Conservation (phyloP, 805 yeast genomes). For the Cephaloascus albidus region DNA sequence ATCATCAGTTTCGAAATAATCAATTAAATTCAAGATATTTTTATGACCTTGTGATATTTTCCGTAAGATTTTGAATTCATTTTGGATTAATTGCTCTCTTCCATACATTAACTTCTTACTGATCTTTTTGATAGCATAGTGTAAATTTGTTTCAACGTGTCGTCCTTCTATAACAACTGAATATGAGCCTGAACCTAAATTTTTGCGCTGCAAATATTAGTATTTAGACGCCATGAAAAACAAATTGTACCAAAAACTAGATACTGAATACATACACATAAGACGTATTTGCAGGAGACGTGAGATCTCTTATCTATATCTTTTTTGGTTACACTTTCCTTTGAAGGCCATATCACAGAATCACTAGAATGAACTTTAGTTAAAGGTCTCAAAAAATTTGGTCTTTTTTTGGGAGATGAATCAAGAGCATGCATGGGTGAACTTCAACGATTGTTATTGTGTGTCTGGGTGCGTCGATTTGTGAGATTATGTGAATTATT, state of each 20-base stretch:
- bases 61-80: slow-evolving; percentile 51
- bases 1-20: slow-evolving; percentile 60
- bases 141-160: slow-evolving; percentile 26
- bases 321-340: slow-evolving; percentile 2
- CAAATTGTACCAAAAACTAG: too few species aligned
- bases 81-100: slow-evolving; percentile 32
- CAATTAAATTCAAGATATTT: slow-evolving; percentile 53
- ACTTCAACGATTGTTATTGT: too few species aligned
- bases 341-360: slow-evolving; percentile 3
- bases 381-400: not conserved
- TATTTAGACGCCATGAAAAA: not conserved
- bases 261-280: not conserved
- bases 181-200: slow-evolving; percentile 32
- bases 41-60: slow-evolving; percentile 39
- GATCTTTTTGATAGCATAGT: slow-evolving; percentile 48
- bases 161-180: slow-evolving; percentile 31
- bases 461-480: too few species aligned
- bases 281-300: slow-evolving; percentile 2
- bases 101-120: slow-evolving; percentile 41
- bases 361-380: not conserved
- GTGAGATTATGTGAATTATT: too few species aligned
- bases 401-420: not conserved
- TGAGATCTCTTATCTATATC: slow-evolving; percentile 1
- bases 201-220: slow-evolving; percentile 11
- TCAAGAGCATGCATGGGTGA: too few species aligned